Conservation (phyloP, 164 flowering plant genomes). For the Tetracentron sinense region DNA sequence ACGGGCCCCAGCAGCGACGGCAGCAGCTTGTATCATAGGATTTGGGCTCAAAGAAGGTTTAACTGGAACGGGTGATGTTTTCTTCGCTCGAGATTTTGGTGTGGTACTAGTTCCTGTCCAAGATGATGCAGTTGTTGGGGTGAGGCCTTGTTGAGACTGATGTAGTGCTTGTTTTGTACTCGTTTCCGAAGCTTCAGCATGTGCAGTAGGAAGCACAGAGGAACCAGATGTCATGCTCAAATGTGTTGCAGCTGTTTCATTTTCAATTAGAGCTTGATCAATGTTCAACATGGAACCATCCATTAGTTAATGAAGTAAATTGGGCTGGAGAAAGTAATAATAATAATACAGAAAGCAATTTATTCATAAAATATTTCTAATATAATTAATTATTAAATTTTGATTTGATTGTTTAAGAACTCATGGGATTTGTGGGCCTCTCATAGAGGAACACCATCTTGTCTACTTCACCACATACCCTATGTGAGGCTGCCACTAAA, state of each 20-base stretch:
- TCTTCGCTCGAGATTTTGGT: constrained; percentile 24
- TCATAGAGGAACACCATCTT: not conserved
- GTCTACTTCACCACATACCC: not conserved
- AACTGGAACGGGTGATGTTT: constrained; percentile 22
- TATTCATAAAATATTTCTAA: no score
- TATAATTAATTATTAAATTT: no score
- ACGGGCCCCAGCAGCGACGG: constrained; percentile 94
- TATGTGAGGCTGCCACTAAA: not conserved
- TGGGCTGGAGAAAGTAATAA: not conserved
- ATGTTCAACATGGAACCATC: not conserved
- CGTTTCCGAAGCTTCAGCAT: constrained; percentile 22
- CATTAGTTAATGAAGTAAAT: not conserved
- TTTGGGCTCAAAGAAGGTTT: constrained; percentile 32
- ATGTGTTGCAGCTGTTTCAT: constrained; percentile 26
- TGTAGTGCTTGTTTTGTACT: constrained; percentile 14
- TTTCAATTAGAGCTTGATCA: constrained; percentile 2
- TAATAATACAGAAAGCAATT: not conserved
- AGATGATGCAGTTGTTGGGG: constrained; percentile 12
- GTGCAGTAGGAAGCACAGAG: constrained; percentile 19
- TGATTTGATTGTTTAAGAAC: not conserved
- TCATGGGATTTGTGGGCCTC: not conserved
- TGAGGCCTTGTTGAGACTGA: constrained; percentile 26
- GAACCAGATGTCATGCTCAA: constrained; percentile 11
- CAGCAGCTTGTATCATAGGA: constrained; percentile 62
- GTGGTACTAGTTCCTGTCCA: constrained; percentile 19